Conservation (phyloP, 139 green algal species). For the Auxenochlorella protothecoides region DNA sequence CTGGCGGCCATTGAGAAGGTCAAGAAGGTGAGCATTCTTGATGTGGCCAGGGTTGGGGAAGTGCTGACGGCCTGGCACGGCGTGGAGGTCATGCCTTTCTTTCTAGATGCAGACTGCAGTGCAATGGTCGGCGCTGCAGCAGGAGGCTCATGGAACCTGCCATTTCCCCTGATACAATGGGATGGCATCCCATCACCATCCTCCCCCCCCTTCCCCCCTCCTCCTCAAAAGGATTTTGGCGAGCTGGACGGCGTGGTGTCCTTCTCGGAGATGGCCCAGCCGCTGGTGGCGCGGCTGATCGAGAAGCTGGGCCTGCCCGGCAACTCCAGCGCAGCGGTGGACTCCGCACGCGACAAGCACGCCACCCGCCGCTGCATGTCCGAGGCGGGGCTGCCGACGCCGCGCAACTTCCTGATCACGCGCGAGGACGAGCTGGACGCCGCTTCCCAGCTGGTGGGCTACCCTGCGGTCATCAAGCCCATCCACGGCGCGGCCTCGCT, state of each 20-base stretch:
- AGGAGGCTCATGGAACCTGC: too few species aligned
- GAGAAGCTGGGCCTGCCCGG: slow-evolving; percentile 68
- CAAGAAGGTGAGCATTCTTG: slow-evolving; percentile 17
- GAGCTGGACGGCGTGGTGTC: slow-evolving; percentile 73
- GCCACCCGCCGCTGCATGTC: slow-evolving; percentile 45
- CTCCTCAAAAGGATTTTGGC: slow-evolving; percentile 33
- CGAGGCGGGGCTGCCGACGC: slow-evolving; percentile 61
- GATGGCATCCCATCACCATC: neutral
- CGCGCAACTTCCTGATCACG: slow-evolving; percentile 49
- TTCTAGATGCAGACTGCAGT: too few species aligned
- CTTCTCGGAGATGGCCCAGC: slow-evolving; percentile 83
- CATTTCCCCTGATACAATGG: too few species aligned
- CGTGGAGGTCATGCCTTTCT: too few species aligned
- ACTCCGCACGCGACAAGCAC: slow-evolving; percentile 75
- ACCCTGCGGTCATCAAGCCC: slow-evolving; percentile 83
- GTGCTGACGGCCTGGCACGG: too few species aligned
- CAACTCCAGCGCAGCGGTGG: slow-evolving; percentile 51
- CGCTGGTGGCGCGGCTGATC: slow-evolving; percentile 62
- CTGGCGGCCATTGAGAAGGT: slow-evolving; percentile 38
- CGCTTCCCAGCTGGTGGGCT: slow-evolving; percentile 50
- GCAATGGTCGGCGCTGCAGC: too few species aligned
- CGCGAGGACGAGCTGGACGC: slow-evolving; percentile 31
- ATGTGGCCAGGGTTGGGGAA: too few species aligned
- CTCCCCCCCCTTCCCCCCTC: neutral
- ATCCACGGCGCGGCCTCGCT: slow-evolving; percentile 76